Evolutionary conservation across 495 filamentous ascomycete genomes (phyloP), one percentile per base, ranked within the genome.

Genomic region (Staphylotrichum tortipilum): DNA sequence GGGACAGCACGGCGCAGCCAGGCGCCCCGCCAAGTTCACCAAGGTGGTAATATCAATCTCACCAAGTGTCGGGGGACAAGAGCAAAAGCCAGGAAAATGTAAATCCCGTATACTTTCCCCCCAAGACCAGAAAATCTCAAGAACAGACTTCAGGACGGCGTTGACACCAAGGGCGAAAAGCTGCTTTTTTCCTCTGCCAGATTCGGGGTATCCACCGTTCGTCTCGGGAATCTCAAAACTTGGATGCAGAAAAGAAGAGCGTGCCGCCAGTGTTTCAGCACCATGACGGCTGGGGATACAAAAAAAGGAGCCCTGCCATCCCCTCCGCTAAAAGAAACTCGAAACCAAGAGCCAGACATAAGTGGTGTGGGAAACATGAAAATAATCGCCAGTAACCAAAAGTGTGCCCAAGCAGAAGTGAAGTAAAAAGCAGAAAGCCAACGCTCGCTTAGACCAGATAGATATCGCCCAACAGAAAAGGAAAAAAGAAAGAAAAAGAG

Each of bases 361-460:
- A 21, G 15, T 10, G 30, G 26, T 10, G 6, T 28, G 26, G 26
- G n/a, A n/a, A n/a, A n/a, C n/a, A n/a, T n/a, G n/a, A n/a, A n/a
- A n/a, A n/a, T n/a, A n/a, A n/a, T n/a, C n/a, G n/a, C n/a, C n/a
- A 28, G 6, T 10, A 5, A 28, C 6, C 10, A 28, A 28, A 28
- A 5, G 26, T 28, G 26, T 28, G 26, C 26, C 26, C 26, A 28
- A 28, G 26, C 12, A 36, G n/a, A 34, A 45, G 12, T n/a, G 18
- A 28, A 31, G 42, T 11, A 23, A 43, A 28, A 37, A 30, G 21
- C 29, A 29, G 47, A 52, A 59, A 39, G 18, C 31, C 31, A 62
- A 53, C 53, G 62, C 59, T 62, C 52, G 59, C 59, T 61, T 22
- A 43, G 33, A 39, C 18, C 36, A 28, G 9, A 31, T 26, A 14